Evolutionary conservation across 2,329 filamentous ascomycete genomes (phyloP).

Genomic region (Beauveria asiatica): DNA sequence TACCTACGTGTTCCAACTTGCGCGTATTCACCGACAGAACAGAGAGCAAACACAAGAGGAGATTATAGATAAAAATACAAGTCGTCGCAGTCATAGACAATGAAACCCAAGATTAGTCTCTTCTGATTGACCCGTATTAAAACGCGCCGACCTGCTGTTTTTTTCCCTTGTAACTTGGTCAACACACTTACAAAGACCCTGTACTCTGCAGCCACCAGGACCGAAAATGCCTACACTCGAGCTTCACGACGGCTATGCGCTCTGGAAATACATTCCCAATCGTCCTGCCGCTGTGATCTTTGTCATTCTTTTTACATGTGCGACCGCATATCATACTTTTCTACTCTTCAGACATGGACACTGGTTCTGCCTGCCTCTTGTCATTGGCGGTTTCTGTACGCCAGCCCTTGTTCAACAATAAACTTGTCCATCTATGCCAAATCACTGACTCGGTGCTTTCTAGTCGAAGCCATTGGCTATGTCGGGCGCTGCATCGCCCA

Average conservation of each 20-base stretch:
- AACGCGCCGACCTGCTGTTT: too few species aligned
- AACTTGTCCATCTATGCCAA: not conserved
- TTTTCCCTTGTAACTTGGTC: too few species aligned
- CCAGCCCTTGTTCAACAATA: slow-evolving; percentile 15
- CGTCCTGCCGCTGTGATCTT: slow-evolving; percentile 38
- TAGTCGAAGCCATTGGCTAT: slow-evolving; percentile 30
- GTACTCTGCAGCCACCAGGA: not conserved
- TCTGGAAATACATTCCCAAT: slow-evolving; percentile 29
- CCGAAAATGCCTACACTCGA: slow-evolving; percentile 17
- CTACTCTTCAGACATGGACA: slow-evolving; percentile 33
- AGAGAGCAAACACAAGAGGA: not conserved
- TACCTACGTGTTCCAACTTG: not conserved
- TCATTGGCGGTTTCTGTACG: slow-evolving; percentile 37
- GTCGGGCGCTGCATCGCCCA: slow-evolving; percentile 29
- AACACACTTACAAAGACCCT: too few species aligned
- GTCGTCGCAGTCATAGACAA: not conserved
- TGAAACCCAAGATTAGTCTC: not conserved
- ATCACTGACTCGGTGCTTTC: not conserved
- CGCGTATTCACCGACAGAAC: not conserved
- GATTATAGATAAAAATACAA: not conserved
- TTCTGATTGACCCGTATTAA: too few species aligned
- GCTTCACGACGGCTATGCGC: slow-evolving; percentile 17
- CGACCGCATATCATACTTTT: slow-evolving; percentile 32
- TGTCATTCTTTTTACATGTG: slow-evolving; percentile 31
- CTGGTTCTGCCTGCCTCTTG: slow-evolving; percentile 41